A percentile compares a stretch with the other conserved stretches of the same genome.
Evolutionary conservation across 129 eudicot species (phyloP).

Genomic region (Cynara cardunculus): DNA sequence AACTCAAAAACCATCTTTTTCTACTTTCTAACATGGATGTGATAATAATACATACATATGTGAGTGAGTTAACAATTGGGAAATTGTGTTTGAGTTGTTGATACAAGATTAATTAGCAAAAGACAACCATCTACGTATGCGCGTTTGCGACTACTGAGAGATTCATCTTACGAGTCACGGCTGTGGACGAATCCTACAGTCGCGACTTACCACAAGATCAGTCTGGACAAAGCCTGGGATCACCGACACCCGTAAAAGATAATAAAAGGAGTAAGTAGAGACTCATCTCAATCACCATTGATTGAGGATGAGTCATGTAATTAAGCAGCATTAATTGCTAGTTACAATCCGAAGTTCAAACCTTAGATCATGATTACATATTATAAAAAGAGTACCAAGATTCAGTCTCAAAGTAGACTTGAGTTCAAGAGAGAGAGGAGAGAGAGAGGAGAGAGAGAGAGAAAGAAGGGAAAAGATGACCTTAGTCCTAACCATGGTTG

Average conservation of each 20-base stretch:
- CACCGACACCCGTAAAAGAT: neutral
- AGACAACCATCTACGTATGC: too few relatives aligned
- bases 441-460: slow-evolving; percentile 7
- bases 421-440: slow-evolving; percentile 13
- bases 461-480: slow-evolving; percentile 38
- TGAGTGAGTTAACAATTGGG: neutral
- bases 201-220: too few relatives aligned
- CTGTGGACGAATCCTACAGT: too few relatives aligned
- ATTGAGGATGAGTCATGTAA: slow-evolving; percentile 35
- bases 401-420: slow-evolving; percentile 27
- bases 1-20: too few relatives aligned
- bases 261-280: slow-evolving; percentile 33
- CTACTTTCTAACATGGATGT: neutral
- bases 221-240: too few relatives aligned
- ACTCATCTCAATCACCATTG: slow-evolving; percentile 40
- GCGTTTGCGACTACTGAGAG: too few relatives aligned
- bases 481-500: slow-evolving; percentile 98
- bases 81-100: neutral
- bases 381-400: slow-evolving; percentile 31
- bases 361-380: slow-evolving; percentile 39
- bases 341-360: slow-evolving; percentile 50
- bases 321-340: slow-evolving; percentile 46
- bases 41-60: neutral
- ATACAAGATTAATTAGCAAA: neutral
- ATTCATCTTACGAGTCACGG: too few relatives aligned